These are phyloP conservation scores for Metschnikowia aberdeeniae DNA, from an alignment of 805 yeast species.

Conservation along the genomic window DNA sequence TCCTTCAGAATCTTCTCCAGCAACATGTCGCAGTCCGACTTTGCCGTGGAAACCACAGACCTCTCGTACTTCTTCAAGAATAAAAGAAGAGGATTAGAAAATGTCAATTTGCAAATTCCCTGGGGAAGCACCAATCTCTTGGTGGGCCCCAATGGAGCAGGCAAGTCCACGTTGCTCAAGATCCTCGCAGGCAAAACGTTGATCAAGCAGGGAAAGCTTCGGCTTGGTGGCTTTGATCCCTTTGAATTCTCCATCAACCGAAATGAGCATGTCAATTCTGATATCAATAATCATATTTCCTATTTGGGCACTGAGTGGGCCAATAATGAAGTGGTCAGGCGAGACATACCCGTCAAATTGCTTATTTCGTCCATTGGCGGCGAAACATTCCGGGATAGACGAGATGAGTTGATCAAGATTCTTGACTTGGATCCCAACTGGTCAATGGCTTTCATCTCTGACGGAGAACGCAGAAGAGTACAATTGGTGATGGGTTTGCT, in stretches of 20 bases:
- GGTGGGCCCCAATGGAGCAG: conserved; percentile 96
- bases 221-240: conserved; percentile 83
- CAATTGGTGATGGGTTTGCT: conserved; percentile 91
- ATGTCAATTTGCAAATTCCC: conserved; percentile 58
- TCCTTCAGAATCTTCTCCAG: neutral
- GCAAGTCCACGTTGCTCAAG: conserved; percentile 83
- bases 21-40: conserved; percentile 11
- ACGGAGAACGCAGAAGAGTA: conserved; percentile 93
- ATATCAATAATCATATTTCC: conserved; percentile 52
- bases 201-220: conserved; percentile 65
- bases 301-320: conserved; percentile 99
- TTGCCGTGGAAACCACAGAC: conserved; percentile 59
- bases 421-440: conserved; percentile 84
- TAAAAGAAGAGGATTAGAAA: conserved; percentile 57
- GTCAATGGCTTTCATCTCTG: conserved; percentile 90
- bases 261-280: conserved; percentile 39
- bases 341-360: conserved; percentile 85
- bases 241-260: conserved; percentile 57
- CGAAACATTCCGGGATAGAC: conserved; percentile 58
- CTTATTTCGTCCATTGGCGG: conserved; percentile 79
- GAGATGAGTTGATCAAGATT: conserved; percentile 70
- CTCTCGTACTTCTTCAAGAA: conserved; percentile 66
- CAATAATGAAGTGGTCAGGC: conserved; percentile 77
- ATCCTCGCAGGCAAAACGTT: conserved; percentile 89
- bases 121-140: conserved; percentile 73